phyloP scores from a whole-genome alignment of 2,329 filamentous ascomycete species.

The Neopestalotiopsis sp. region DNA sequence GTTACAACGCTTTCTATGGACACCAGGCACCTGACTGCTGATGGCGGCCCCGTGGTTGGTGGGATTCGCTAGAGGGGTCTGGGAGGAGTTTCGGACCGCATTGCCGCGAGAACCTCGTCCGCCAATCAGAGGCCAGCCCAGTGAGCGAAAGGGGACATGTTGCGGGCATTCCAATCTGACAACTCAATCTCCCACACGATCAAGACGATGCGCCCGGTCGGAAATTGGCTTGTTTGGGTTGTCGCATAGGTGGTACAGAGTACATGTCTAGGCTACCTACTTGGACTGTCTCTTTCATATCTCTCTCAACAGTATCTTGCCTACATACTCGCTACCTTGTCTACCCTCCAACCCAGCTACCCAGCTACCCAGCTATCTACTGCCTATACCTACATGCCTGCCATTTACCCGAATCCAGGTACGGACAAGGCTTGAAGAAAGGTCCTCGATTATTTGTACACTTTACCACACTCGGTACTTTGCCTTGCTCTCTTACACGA shows the following conservation, averaged over 20 bases:
- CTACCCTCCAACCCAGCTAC: not conserved
- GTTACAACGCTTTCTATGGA: slow-evolving; percentile 17
- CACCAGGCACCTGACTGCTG: slow-evolving; percentile 9
- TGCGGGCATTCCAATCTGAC: slow-evolving; percentile 12
- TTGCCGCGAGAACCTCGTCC: slow-evolving; percentile 18
- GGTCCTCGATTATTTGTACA: not conserved
- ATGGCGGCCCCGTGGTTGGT: slow-evolving; percentile 13
- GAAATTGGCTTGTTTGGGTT: not conserved
- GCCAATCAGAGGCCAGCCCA: slow-evolving; percentile 11
- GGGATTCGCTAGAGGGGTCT: slow-evolving; percentile 8
- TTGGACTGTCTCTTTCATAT: not conserved
- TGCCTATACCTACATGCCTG: not conserved
- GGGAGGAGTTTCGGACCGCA: slow-evolving; percentile 15
- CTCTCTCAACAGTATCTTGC: not conserved
- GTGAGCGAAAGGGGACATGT: slow-evolving; percentile 12
- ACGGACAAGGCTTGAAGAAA: not conserved
- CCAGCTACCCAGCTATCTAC: not conserved
- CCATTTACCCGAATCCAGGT: not conserved
- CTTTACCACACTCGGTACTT: not conserved
- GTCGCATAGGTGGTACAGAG: slow-evolving; percentile 5
- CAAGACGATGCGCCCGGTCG: slow-evolving; percentile 17
- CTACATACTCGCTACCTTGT: not conserved
- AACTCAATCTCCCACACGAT: slow-evolving; percentile 21
- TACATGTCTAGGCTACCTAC: slow-evolving; percentile 37
- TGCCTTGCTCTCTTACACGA: not conserved